Percentiles rank a stretch among this genome's conserved stretches.
phyloP scores from a whole-genome alignment of 306 rosid species.

The Cucurbita argyrosperma region DNA sequence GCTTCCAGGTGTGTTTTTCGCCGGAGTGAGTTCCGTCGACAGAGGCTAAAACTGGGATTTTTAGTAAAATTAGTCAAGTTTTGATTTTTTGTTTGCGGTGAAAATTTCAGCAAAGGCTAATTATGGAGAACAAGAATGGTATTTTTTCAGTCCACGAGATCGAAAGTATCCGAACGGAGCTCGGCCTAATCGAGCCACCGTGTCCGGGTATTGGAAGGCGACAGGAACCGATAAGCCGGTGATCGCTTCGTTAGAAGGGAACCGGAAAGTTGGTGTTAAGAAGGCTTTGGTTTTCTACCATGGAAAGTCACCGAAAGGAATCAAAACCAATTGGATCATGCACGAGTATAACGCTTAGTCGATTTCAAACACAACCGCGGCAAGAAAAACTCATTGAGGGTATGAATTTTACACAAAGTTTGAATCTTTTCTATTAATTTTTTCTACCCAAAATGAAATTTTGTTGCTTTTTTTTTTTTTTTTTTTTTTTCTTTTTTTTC shows the following conservation, averaged over 20 bases:
- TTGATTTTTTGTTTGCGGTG: background rate
- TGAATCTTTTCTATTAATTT: background rate
- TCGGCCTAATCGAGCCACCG: conserved; percentile 81
- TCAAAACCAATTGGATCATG: conserved; percentile 97
- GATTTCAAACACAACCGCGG: conserved; percentile 25
- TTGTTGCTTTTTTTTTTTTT: background rate
- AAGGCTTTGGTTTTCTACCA: conserved; percentile 90
- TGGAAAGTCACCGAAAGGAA: conserved; percentile 85
- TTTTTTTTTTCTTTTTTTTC: background rate
- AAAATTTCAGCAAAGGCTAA: conserved; percentile 57
- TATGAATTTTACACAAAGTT: conserved; percentile 10
- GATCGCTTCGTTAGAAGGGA: conserved; percentile 26
- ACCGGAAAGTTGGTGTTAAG: conserved; percentile 76
- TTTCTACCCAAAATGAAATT: background rate
- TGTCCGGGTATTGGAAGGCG: conserved; percentile 97
- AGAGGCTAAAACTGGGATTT: background rate
- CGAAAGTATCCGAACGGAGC: conserved; percentile 96
- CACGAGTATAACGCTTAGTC: conserved; percentile 71
- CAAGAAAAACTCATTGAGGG: conserved; percentile 92
- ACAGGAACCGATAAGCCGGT: conserved; percentile 97
- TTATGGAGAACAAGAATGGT: conserved; percentile 94
- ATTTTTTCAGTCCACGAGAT: conserved; percentile 86
- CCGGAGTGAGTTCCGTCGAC: background rate
- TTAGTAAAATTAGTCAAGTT: background rate
- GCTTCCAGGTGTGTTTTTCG: conserved; percentile 47